phyloP scores from a whole-genome alignment of 2,329 filamentous ascomycete species.

The Calonectria pseudoreteaudii region DNA sequence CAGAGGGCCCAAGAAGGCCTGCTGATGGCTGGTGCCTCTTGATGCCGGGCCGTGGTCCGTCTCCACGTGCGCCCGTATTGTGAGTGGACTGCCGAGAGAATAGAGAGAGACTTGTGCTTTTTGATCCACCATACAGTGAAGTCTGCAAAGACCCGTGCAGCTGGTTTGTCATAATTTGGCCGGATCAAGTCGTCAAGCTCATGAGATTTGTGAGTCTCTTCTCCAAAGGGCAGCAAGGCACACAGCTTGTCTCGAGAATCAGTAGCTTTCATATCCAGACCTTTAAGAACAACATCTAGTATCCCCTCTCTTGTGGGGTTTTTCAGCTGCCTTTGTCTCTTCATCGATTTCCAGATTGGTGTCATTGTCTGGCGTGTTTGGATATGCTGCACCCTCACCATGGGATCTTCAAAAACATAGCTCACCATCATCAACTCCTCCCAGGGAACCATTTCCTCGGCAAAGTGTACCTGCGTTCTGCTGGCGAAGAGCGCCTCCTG shows the following conservation, averaged over 20 bases:
- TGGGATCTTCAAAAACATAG: constrained; percentile 7
- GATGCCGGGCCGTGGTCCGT: neutral
- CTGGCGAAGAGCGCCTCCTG: constrained; percentile 31
- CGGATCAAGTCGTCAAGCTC: constrained; percentile 27
- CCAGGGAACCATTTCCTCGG: neutral
- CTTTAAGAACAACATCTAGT: constrained; percentile 26
- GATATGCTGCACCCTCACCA: constrained; percentile 18
- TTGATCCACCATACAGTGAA: constrained; percentile 37
- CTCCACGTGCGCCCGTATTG: constrained; percentile 30
- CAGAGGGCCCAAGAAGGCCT: constrained; percentile 29
- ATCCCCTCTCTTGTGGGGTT: constrained; percentile 2
- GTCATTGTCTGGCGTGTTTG: constrained; percentile 29
- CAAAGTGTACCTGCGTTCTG: constrained; percentile 15
- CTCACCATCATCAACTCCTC: constrained; percentile 29
- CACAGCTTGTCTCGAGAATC: constrained; percentile 32
- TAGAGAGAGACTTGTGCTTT: constrained; percentile 19
- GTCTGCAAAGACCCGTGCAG: constrained; percentile 28
- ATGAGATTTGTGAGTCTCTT: constrained; percentile 21
- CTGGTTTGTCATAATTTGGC: constrained; percentile 31
- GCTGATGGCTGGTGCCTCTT: neutral
- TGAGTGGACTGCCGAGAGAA: constrained; percentile 26
- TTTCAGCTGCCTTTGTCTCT: neutral
- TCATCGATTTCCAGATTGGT: constrained; percentile 28
- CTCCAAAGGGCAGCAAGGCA: constrained; percentile 29
- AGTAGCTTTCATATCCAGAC: constrained; percentile 32